phyloP scores from a whole-genome alignment of 1,284 basidiomycete genomes.

The Tremellales sp. region DNA sequence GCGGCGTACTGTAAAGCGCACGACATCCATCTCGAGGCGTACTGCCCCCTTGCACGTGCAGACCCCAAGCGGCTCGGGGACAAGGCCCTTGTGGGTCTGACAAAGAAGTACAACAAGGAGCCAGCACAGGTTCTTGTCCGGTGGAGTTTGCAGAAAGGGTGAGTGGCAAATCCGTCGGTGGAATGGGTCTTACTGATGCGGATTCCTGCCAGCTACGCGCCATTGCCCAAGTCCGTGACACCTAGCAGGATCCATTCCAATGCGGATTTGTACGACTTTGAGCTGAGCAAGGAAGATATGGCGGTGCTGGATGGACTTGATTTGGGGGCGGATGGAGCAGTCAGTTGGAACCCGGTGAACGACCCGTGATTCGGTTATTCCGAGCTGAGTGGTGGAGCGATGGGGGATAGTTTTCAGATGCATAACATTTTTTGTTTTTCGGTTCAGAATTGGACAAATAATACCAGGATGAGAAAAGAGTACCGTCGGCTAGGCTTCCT shows the following conservation, averaged over 20 bases:
- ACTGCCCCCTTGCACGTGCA: conserved; percentile 67
- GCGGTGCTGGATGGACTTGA: conserved; percentile 60
- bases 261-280: conserved; percentile 65
- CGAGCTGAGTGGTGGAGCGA: no score
- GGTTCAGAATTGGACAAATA: no score
- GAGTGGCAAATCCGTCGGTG: conserved; percentile 24
- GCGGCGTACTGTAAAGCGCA: conserved; percentile 69
- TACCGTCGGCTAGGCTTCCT: no score
- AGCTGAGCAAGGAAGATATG: conserved; percentile 62
- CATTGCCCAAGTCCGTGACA: conserved; percentile 71
- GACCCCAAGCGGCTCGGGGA: conserved; percentile 53
- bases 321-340: conserved; percentile 58
- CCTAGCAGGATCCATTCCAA: conserved; percentile 66
- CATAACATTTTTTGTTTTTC: no score
- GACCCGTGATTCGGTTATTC: no score
- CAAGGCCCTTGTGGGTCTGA: conserved; percentile 55
- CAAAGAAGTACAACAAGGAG: conserved; percentile 61
- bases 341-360: conserved; percentile 70
- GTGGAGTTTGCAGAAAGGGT: conserved; percentile 81
- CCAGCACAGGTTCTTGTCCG: conserved; percentile 72
- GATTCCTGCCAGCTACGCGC: conserved; percentile 55
- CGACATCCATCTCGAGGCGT: conserved; percentile 70
- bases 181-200: neutral
- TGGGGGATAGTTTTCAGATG: no score
- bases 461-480: no score